Evolutionary conservation across 257 asterid species (phyloP), one percentile per base, ranked within the genome.

Genomic region (Solanum habrochaites): DNA sequence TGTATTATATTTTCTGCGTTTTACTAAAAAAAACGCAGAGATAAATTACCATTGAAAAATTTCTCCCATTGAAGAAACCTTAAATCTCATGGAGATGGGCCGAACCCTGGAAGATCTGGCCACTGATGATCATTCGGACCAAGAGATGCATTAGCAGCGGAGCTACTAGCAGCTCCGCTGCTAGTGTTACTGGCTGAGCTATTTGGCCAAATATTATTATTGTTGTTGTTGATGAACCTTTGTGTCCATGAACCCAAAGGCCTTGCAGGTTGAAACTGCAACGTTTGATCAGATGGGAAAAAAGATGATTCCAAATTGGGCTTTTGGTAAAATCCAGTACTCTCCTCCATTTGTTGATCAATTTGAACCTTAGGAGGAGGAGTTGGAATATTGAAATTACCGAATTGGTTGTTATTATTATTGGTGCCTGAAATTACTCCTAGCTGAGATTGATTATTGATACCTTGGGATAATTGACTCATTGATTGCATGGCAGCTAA

Each of bases 221-320:
- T 80, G 39, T 80, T 87, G 72, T 86, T 83, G 86, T 80, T 83
- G 83, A 88, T 88, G 40, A 87, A 90, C 77, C 78, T 86, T 21
- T 89, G 91, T 11, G 91, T 89, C 96, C 96, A 92, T n/a, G 93
- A 86, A 86, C 77, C 45, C 88, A 88, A 37, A 27, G 90, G 91
- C 89, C 91, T 88, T 29, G 86, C 58, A 25, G 86, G 81, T 31
- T 82, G 87, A 64, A 47, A 83, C 32, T 77, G 83, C 86, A 88
- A 25, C 66, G 47, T 88, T 77, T 70, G 90, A 23, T 88, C 89
- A 45, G 90, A 80, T 56, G 86, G 85, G 82, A 64, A 75, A 49
- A 89, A 23, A 9, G 85, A 29, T 47, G 89, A 80, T 37, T 83
- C 88, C 25, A 25, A 21, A 60, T 60, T 86, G 49, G 69, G 71